Evolutionary conservation across 2,329 filamentous ascomycete genomes (phyloP), one percentile per base, ranked within the genome.

Genomic region (Nannizziopsis arthrosporioides): DNA sequence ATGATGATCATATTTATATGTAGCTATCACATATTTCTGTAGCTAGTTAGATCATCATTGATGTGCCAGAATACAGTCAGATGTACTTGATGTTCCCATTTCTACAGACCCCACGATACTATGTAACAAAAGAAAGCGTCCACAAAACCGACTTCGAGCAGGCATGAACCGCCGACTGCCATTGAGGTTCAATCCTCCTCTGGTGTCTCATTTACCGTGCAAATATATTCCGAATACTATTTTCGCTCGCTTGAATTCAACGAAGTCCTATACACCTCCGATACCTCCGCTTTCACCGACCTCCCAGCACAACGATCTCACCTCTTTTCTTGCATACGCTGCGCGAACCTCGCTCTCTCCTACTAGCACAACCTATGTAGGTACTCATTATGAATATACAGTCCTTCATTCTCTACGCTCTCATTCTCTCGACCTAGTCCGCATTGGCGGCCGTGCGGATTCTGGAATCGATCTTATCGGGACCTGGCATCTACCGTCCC

Each of bases 371-470:
- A 62, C 64, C 45, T 69, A 69, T 53, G 57, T 68, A 37, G 70
- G 70, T 42, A 72, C 68, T 2, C 59, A 64, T 49, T 73, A 73
- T 58, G 70, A 73, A 57, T 72, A 72, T 51, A 67, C 64, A 6
- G 63, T 69, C 5, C 63, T 64, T 30, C 43, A 60, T 27, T 64
- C 60, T 32, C 63, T 73, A 14, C 66, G 61, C 31, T 59, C 55
- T 17, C 65, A 63, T 31, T 63, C 60, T n/a, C 63, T 73, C 50
- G 51, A 58, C 12, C 62, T 72, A 1, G 56, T 63, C 50, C 69
- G 69, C 30, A 63, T 69, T 38, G 70, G 70, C 54, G 68, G 69
- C 37, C 65, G 68, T 49, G 62, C 64, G 12, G 70, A 73, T 54
- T 61, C 61, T 36, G 70, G 70, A 43, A 68, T 72, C 50, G 70